Percentiles rank a stretch among this genome's conserved stretches.
These are phyloP conservation scores for Endothia cerciana DNA, from an alignment of 2,329 filamentous ascomycete genomes.

Conservation along the genomic window DNA sequence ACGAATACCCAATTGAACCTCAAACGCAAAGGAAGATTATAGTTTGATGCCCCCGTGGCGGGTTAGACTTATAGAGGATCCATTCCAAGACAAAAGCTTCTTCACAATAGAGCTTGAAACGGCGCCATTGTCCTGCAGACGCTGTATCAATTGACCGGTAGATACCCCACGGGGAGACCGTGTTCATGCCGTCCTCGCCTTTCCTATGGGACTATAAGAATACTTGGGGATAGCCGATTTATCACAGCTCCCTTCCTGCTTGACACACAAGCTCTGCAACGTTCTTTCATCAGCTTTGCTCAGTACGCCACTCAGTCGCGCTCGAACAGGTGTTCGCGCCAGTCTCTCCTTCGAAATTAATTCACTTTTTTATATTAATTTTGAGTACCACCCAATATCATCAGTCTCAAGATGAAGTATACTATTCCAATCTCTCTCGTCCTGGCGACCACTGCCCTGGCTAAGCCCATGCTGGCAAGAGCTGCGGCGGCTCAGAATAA, in stretches of 20 bases:
- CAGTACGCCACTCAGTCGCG: neutral
- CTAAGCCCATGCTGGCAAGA: constrained; percentile 11
- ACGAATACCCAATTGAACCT: no score
- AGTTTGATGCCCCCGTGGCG: no score
- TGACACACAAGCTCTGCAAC: neutral
- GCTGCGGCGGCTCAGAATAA: neutral
- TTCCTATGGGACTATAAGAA: neutral
- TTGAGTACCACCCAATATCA: neutral
- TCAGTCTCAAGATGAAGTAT: constrained; percentile 12
- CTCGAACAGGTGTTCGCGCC: neutral
- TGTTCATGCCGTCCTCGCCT: neutral
- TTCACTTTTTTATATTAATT: neutral
- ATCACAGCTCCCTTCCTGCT: neutral
- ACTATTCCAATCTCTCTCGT: constrained; percentile 5
- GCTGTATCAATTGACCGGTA: no score
- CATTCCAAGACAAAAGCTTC: neutral
- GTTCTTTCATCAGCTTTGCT: neutral
- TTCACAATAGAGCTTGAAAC: neutral
- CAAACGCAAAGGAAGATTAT: no score
- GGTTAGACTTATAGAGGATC: neutral
- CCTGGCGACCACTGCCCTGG: constrained; percentile 14
- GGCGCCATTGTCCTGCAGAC: neutral
- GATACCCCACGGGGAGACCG: no score
- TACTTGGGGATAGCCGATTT: neutral
- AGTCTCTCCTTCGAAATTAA: neutral